Evolutionary conservation across 345 rosid genomes (phyloP), one percentile per base, ranked within the genome.

Genomic region (Moringa oleifera): DNA sequence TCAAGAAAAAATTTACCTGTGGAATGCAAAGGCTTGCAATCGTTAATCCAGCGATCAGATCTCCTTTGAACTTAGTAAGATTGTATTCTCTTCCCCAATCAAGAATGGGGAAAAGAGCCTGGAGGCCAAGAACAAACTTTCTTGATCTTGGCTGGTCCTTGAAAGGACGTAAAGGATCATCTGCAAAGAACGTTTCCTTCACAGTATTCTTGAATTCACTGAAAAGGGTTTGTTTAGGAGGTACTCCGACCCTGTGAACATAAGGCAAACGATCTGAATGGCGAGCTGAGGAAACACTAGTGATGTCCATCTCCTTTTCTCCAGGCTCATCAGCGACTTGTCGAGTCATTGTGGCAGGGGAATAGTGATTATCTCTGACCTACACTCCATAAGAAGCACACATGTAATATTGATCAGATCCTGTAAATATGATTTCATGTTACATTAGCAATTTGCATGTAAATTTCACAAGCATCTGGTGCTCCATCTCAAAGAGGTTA

Each of bases 11-110:
- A 9, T 12, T 12, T 71, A 84, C 98, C 96, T 92, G 98, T 36
- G 98, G 95, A 73, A 92, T 85, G 81, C 96, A 89, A 47, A 91
- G 96, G 72, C 95, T 91, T 46, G 98, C 98, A 64, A 89, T 91
- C 51, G 98, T 92, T 25, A 92, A 81, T 25, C 98, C 98, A 16
- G 96, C 82, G 4, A 89, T 84, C 20, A 92, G 50, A 68, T 92
- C 97, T 2, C 98, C 93, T 53, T 76, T 80, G 47, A 89, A 73
- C 65, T 76, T 87, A 0, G 51, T 55, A 0, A 87, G 68, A 74
- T 71, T 79, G 20, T 92, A 89, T 25, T 61, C 51, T 68, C 84
- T 68, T 7, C 82, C 88, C 98, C 95, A 89, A 16, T 79, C 79
- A 37, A 89, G 24, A 52, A 92, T 89, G 7, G 98, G 98, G 63